Evolutionary conservation across 768 basidiomycete genomes (phyloP).

Genomic region (Amanita pseudoporphyria): DNA sequence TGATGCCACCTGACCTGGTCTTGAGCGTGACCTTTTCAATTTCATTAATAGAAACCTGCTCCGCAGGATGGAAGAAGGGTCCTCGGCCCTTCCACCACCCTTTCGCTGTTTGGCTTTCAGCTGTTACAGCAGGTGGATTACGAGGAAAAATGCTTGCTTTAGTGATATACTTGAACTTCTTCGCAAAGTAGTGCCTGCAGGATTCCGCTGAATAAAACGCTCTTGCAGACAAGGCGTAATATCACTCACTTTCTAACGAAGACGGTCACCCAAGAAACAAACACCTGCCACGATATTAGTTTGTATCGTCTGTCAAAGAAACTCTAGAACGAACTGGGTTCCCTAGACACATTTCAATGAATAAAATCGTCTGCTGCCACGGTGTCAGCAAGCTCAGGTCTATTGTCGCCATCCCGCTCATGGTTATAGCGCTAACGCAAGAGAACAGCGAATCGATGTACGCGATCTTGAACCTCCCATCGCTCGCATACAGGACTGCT

Average conservation of each 20-base stretch:
- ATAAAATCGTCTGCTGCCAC: conserved; percentile 63
- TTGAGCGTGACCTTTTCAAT: neutral
- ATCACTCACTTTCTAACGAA: conserved; percentile 54
- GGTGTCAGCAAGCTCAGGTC: conserved; percentile 59
- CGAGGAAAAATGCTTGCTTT: conserved; percentile 10
- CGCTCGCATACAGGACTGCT: conserved; percentile 74
- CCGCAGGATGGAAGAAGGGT: conserved; percentile 7
- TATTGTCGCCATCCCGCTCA: conserved; percentile 66
- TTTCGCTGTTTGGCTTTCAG: neutral
- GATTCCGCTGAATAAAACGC: neutral
- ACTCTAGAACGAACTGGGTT: conserved; percentile 47
- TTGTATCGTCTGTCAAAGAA: neutral
- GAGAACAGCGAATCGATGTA: conserved; percentile 77
- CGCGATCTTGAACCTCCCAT: conserved; percentile 58
- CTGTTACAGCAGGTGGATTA: neutral
- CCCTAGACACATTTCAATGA: conserved; percentile 72
- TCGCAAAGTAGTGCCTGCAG: conserved; percentile 57
- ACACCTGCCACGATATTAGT: conserved; percentile 32
- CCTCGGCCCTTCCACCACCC: conserved; percentile 8
- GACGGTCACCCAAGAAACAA: conserved; percentile 81
- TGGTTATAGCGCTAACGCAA: conserved; percentile 69
- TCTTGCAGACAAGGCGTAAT: conserved; percentile 1
- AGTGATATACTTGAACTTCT: conserved; percentile 55
- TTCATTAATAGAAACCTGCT: neutral
- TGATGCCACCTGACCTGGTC: conserved; percentile 10